Percentiles rank a stretch among this genome's conserved stretches.
phyloP scores from a whole-genome alignment of 2,329 filamentous ascomycete genomes.

The Cladophialophora exuberans region DNA sequence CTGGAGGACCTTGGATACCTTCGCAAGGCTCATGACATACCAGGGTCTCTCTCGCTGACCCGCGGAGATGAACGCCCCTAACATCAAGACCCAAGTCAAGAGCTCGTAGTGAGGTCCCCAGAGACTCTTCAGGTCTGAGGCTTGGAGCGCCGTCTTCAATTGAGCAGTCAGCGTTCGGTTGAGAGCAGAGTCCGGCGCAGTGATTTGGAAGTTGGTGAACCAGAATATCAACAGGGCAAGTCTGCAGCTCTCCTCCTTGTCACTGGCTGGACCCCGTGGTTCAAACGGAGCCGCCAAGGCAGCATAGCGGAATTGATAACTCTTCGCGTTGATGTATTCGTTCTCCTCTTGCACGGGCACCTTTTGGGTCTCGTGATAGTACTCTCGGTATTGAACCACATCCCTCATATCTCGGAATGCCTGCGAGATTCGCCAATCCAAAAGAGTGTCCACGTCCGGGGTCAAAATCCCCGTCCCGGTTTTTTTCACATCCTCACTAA shows the following conservation, averaged over 20 bases:
- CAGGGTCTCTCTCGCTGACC: slow-evolving; percentile 20
- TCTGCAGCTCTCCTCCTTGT: slow-evolving; percentile 22
- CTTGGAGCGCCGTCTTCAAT: slow-evolving; percentile 17
- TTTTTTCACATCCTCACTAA: slow-evolving; percentile 15
- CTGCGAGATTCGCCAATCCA: slow-evolving; percentile 23
- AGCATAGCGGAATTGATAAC: slow-evolving; percentile 24
- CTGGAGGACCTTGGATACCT: slow-evolving; percentile 13
- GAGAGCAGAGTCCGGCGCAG: slow-evolving; percentile 16
- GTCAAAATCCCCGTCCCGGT: slow-evolving; percentile 18
- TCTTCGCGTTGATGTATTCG: slow-evolving; percentile 22
- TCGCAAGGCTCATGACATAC: slow-evolving; percentile 19
- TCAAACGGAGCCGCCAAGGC: slow-evolving; percentile 19
- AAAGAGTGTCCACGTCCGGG: slow-evolving; percentile 12
- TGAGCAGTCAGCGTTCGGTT: slow-evolving; percentile 20
- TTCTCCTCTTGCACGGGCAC: slow-evolving; percentile 13
- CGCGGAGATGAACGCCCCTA: slow-evolving; percentile 18
- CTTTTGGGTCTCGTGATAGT: slow-evolving; percentile 21
- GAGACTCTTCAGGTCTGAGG: slow-evolving; percentile 16
- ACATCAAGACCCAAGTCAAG: slow-evolving; percentile 17
- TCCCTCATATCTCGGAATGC: slow-evolving; percentile 21
- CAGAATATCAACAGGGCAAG: slow-evolving; percentile 22
- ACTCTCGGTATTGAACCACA: slow-evolving; percentile 22
- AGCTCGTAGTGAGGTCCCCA: slow-evolving; percentile 18
- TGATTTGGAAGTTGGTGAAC: slow-evolving; percentile 22
- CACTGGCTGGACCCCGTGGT: slow-evolving; percentile 16